Base-by-base conservation (phyloP, 352 stramenopile species). In the Thalassiosira hispida region DNA sequence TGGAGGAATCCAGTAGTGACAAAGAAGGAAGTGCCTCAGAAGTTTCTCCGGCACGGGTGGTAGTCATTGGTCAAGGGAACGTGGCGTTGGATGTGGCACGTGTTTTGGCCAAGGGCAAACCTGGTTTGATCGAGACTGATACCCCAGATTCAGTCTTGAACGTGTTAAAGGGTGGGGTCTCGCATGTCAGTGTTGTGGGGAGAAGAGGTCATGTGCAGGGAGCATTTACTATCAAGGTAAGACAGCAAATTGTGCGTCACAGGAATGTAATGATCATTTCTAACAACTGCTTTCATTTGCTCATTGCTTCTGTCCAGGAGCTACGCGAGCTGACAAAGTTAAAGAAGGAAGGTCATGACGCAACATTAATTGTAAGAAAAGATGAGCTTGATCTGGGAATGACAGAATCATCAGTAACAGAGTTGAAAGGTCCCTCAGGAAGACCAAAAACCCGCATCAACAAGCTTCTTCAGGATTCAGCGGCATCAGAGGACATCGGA, bases 31-130 rank as follows among this genome's bases (percentile, higher is more conserved):
- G 18, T 1, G 25, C 44, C 20, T 29, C 64, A 1, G 44, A 11
- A 33, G 40, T 60, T 29, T 70, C 64, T 25, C 38, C 73, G 1
- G 59, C 77, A 33, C 38, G 91, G 16, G 96, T 96, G 1, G 96
- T 98, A n/a, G 94, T 99, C 20, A 91, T 99, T 77, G 97, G 97
- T 3, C 95, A 99, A 67, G 97, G 97, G 22, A 99, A 99, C 81
- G 97, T 99, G 14, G 97, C 97, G 0, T 89, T 99, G 3, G 97
- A 99, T 87, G 98, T 96, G 80, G 97, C 96, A 22, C 91, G 97
- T 20, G 94, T 99, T 38, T 83, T 99, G 23, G 95, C 94, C 57
- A 99, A 99, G 84, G 91, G 89, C 4, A 75, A 93, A 29, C 87
- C 94, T 12, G 91, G 97, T 29, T 90, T 99, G 35, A 86, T 90